Conservation (phyloP, 768 basidiomycete species). For the Suillus sp. region DNA sequence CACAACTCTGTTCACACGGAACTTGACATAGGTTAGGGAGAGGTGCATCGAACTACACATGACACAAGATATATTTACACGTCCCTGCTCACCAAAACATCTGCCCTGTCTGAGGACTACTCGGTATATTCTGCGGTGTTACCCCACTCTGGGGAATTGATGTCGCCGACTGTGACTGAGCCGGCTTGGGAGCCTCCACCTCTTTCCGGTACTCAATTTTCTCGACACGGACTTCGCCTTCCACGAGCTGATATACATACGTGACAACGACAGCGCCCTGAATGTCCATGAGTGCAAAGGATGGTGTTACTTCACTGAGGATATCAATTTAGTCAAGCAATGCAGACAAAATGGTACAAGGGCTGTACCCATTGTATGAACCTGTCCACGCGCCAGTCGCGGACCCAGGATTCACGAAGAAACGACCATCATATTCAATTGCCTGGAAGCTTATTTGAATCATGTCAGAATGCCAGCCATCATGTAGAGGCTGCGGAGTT, state of each 20-base stretch:
- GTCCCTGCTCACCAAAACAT: constrained; percentile 9
- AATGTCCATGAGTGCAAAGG: constrained; percentile 97
- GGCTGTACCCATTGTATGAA: constrained; percentile 18
- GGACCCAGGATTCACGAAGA: constrained; percentile 95
- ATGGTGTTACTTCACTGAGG: constrained; percentile 81
- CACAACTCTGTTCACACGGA: neutral
- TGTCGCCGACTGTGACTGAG: constrained; percentile 35
- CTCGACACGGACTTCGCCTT: constrained; percentile 91
- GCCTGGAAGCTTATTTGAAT: constrained; percentile 78
- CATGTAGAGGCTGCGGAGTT: neutral
- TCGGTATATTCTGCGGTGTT: constrained; percentile 54
- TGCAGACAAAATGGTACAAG: neutral
- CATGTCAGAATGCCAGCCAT: neutral
- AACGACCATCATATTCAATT: constrained; percentile 85
- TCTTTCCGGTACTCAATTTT: constrained; percentile 86
- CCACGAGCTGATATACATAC: constrained; percentile 94
- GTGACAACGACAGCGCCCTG: constrained; percentile 97
- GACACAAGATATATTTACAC: neutral
- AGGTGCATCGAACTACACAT: constrained; percentile 3
- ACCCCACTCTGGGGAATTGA: constrained; percentile 43
- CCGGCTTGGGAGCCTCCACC: constrained; percentile 40
- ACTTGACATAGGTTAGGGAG: neutral
- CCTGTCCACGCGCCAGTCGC: constrained; percentile 96
- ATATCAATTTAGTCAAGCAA: neutral
- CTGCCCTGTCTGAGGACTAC: constrained; percentile 15